These are phyloP conservation scores for Camellia oleifera DNA, from an alignment of 179 eudicot genomes.

Conservation along the genomic window DNA sequence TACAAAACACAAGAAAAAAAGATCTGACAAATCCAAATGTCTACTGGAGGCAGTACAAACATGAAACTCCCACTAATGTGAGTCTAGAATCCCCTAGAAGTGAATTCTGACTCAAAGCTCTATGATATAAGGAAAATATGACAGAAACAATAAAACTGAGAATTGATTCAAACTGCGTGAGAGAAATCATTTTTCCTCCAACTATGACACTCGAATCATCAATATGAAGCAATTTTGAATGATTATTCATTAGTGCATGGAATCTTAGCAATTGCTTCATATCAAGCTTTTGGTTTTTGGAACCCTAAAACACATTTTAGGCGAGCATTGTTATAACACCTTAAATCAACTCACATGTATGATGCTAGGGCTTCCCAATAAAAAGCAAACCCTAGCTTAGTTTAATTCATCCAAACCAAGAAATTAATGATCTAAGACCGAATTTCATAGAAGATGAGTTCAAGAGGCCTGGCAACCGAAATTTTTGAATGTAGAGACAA, in stretches of 20 bases:
- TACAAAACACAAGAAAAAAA: too few species aligned
- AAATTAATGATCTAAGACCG: neutral
- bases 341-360: too few species aligned
- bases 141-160: too few species aligned
- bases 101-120: neutral
- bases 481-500: neutral
- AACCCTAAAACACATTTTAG: too few species aligned
- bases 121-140: neutral
- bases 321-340: too few species aligned
- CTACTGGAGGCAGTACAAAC: neutral
- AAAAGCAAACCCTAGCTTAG: neutral
- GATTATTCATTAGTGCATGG: too few species aligned
- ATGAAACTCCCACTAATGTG: neutral
- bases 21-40: neutral
- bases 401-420: neutral
- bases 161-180: too few species aligned
- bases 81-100: neutral
- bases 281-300: too few species aligned
- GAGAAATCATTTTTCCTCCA: too few species aligned
- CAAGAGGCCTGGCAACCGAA: constrained; percentile 7
- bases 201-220: neutral
- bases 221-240: too few species aligned
- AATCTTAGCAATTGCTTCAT: too few species aligned
- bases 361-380: too few species aligned
- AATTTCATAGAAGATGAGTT: neutral